Evolutionary conservation across 306 rosid genomes (phyloP).

Genomic region (barrel medic (Medicago truncatula)): MtrunA17r5.0-ANR NC_053044.1:33338501-33339000

Average conservation of each 20-base stretch:
- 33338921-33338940: background rate
- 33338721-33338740: background rate
- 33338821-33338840: background rate
- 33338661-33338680: background rate
- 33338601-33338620: background rate
- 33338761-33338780: background rate
- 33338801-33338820: background rate
- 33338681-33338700: background rate
- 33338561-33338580: background rate
- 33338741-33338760: background rate
- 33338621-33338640: background rate
- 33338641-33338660: background rate
- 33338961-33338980: slow-evolving; percentile 7
- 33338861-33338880: background rate
- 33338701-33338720: background rate
- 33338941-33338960: slow-evolving; percentile 8
- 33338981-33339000: slow-evolving; percentile 3
- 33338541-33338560: background rate
- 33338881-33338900: background rate
- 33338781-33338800: background rate
- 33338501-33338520: background rate
- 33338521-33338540: background rate
- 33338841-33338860: background rate
- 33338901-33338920: slow-evolving; percentile 1
- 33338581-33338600: background rate